Base-by-base conservation (phyloP, 441 rosid species). In the Pelargonium cotyledonis region DNA sequence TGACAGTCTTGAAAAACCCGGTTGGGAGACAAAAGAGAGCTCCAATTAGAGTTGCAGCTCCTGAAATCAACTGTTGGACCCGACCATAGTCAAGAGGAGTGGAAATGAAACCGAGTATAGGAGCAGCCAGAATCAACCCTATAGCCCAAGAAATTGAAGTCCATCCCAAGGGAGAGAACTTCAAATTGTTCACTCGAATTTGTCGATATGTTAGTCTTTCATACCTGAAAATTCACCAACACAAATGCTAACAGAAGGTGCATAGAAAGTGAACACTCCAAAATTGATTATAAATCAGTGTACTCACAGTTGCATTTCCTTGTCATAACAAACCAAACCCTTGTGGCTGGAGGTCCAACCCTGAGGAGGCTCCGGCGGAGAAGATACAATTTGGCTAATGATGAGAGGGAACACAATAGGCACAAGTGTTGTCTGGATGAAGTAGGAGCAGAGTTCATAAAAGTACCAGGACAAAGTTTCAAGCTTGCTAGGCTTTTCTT, bases 391-490 rank as follows among this genome's bases (percentile, higher is more conserved):
- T 62, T 84, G 78, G 73, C 84, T 70, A 51, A 85, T 80, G 71
- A 84, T 77, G 57, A 87, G 85, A 8, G 92, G 83, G 69, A 87
- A 85, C 40, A 85, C 77, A 0, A 84, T 65, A 0, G 92, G 92
- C 26, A 85, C 38, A 7, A 87, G 76, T 62, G 69, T 72, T 1
- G 83, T 77, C 38, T 80, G 81, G 62, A 87, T 66, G 40, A 84
- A 84, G 71, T 84, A 77, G 31, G 92, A 76, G 73, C 89, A 81
- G 1, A 84, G 65, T 23, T 77, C 88, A 35, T 85, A 82, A 43
- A 80, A 72, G 72, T 78, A 83, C 92, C 92, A 87, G 10, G 65
- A 41, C 85, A 80, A 82, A 29, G 79, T 70, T 62, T 85, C 89
- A 9, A 15, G 60, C 55, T 31, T 85, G 4, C 68, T 8, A 0